Conservation (phyloP, 1,139 yeast genomes). For the Lodderomyces margitis region DNA sequence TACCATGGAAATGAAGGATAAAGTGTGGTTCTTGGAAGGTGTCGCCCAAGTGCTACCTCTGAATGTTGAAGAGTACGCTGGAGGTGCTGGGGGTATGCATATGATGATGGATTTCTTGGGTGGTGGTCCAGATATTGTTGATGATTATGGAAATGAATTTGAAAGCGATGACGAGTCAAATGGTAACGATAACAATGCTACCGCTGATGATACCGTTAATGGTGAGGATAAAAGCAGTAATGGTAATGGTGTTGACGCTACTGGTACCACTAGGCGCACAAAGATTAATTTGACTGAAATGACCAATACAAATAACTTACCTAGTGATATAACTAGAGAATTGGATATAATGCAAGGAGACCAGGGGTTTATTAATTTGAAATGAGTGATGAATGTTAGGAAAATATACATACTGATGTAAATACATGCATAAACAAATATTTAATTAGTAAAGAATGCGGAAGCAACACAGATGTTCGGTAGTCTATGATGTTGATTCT, state of each 20-base stretch:
- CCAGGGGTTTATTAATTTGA: conserved; percentile 16
- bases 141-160: conserved; percentile 42
- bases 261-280: conserved; percentile 21
- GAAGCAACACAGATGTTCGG: no score
- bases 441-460: no score
- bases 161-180: conserved; percentile 28
- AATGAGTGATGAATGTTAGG: conserved; percentile 7
- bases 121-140: conserved; percentile 58
- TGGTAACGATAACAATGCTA: not conserved
- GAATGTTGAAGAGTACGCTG: conserved; percentile 79
- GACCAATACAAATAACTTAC: conserved; percentile 53
- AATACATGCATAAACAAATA: not conserved
- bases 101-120: conserved; percentile 87
- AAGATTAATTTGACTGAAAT: conserved; percentile 48
- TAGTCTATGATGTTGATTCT: no score
- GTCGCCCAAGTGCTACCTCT: conserved; percentile 82
- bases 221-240: not conserved
- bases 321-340: conserved; percentile 53
- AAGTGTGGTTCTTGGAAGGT: conserved; percentile 93
- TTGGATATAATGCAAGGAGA: conserved; percentile 50
- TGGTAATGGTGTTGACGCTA: not conserved
- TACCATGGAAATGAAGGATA: conserved; percentile 82
- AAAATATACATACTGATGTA: not conserved
- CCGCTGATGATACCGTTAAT: not conserved
- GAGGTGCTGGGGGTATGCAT: conserved; percentile 84